A percentile compares a stretch with the other conserved stretches of the same genome.
These are phyloP conservation scores for Calonectria hawksworthii DNA, from an alignment of 2,329 filamentous ascomycete genomes.

Conservation along the genomic window DNA sequence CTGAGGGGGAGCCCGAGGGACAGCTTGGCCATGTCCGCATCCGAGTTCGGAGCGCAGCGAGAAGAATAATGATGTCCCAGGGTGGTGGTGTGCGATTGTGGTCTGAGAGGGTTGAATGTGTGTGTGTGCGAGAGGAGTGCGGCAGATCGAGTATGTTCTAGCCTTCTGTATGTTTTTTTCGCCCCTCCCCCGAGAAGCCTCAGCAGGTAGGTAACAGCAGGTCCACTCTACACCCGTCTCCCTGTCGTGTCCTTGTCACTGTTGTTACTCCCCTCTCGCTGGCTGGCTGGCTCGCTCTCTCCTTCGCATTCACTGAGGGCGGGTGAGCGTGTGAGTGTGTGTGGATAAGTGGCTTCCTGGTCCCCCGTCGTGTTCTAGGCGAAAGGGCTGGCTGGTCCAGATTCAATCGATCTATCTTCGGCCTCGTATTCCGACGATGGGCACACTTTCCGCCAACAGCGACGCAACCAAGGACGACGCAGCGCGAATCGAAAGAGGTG, in stretches of 20 bases:
- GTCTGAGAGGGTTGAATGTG: conserved; percentile 6
- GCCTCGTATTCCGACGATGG: conserved; percentile 3
- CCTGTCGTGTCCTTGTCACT: conserved; percentile 5
- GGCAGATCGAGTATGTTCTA: conserved; percentile 2
- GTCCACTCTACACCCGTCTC: conserved; percentile 1
- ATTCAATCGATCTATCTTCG: conserved; percentile 4
- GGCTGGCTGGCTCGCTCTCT: background rate
- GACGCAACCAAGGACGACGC: background rate
- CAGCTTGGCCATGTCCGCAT: conserved; percentile 31
- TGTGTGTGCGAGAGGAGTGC: background rate
- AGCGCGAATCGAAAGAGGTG: background rate
- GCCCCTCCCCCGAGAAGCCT: background rate
- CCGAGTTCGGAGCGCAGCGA: background rate
- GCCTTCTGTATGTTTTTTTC: background rate
- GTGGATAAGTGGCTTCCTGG: conserved; percentile 10
- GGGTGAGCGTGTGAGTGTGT: background rate
- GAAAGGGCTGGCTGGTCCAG: background rate
- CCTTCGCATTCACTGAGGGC: background rate
- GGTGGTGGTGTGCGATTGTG: conserved; percentile 8
- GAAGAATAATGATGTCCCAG: background rate
- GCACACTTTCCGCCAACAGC: background rate
- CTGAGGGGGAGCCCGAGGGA: conserved; percentile 23
- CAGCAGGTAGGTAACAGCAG: conserved; percentile 1
- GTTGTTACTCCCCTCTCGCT: background rate
- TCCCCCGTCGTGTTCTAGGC: conserved; percentile 1